These are phyloP conservation scores for Schizothecium vesticola DNA, from an alignment of 495 filamentous ascomycete genomes.

Conservation along the genomic window DNA sequence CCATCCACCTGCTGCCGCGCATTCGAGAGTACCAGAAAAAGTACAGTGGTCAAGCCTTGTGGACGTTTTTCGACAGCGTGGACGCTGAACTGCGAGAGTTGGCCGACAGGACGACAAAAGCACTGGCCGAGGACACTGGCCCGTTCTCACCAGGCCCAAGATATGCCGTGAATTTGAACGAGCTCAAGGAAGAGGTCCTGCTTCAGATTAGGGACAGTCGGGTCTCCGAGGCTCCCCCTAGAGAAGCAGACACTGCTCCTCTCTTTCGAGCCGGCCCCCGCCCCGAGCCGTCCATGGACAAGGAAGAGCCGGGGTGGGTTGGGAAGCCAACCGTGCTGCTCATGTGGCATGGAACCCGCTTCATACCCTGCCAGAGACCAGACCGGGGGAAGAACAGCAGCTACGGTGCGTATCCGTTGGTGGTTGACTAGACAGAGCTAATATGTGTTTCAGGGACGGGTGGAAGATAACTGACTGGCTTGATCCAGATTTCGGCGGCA, in stretches of 20 bases:
- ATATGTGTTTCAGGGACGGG: constrained; percentile 15
- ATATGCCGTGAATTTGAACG: constrained; percentile 21
- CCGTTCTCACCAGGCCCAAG: constrained; percentile 14
- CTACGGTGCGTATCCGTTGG: not conserved
- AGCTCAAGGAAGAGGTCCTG: constrained; percentile 15
- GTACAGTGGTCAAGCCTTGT: not conserved
- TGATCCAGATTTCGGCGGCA: constrained; percentile 26
- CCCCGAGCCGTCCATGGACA: too few species aligned
- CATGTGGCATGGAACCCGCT: too few species aligned
- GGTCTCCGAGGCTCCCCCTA: not conserved
- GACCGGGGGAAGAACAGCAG: not conserved
- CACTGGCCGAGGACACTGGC: constrained; percentile 11
- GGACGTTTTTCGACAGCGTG: not conserved
- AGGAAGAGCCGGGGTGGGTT: too few species aligned
- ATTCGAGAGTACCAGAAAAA: constrained; percentile 16
- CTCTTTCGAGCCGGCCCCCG: too few species aligned
- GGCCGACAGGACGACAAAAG: constrained; percentile 5
- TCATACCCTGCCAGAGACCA: not conserved
- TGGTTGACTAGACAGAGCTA: not conserved
- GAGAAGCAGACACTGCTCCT: too few species aligned
- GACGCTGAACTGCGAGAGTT: constrained; percentile 10
- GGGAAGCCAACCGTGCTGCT: too few species aligned
- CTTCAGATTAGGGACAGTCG: constrained; percentile 2
- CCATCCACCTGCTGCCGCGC: constrained; percentile 14
- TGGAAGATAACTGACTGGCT: constrained; percentile 25